Conservation (phyloP, 495 filamentous ascomycete species). For the Aspergillus sclerotioniger region DNA sequence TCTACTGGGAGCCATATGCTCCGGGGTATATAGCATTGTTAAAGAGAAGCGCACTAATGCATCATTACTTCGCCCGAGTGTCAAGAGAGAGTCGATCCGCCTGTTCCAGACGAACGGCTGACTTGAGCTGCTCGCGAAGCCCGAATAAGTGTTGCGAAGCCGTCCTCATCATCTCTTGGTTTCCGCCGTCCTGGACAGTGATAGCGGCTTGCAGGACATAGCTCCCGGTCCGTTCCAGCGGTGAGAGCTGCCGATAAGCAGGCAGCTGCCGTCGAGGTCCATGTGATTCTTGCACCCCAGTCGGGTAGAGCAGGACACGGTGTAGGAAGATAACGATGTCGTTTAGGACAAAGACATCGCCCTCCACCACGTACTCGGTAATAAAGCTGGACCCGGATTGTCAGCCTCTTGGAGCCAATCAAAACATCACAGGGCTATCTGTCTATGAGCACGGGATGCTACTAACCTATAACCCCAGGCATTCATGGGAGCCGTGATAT, state of each 20-base stretch:
- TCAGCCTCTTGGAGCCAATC: constrained; percentile 8
- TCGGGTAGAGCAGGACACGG: constrained; percentile 42
- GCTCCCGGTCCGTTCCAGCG: constrained; percentile 46
- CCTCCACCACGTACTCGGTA: constrained; percentile 48
- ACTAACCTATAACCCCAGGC: constrained; percentile 53
- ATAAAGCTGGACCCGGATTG: constrained; percentile 38
- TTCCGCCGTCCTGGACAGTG: constrained; percentile 49
- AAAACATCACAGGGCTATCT: background rate
- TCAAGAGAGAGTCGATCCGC: constrained; percentile 65
- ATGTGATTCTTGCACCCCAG: constrained; percentile 24
- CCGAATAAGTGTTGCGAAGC: constrained; percentile 58
- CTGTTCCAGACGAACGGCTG: constrained; percentile 60
- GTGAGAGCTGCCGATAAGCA: constrained; percentile 32
- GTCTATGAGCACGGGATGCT: background rate
- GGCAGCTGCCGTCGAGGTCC: constrained; percentile 34
- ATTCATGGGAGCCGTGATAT: constrained; percentile 47
- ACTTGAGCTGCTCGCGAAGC: constrained; percentile 61
- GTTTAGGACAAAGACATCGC: constrained; percentile 48
- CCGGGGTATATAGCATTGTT: constrained; percentile 21
- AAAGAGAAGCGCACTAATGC: constrained; percentile 8
- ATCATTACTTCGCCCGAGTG: constrained; percentile 54
- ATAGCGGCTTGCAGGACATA: constrained; percentile 52
- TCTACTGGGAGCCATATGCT: constrained; percentile 18
- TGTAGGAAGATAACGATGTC: constrained; percentile 49
- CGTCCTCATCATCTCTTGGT: constrained; percentile 53